These are phyloP conservation scores for Apiospora koreana DNA, from an alignment of 2,329 filamentous ascomycete genomes.

Conservation along the genomic window DNA sequence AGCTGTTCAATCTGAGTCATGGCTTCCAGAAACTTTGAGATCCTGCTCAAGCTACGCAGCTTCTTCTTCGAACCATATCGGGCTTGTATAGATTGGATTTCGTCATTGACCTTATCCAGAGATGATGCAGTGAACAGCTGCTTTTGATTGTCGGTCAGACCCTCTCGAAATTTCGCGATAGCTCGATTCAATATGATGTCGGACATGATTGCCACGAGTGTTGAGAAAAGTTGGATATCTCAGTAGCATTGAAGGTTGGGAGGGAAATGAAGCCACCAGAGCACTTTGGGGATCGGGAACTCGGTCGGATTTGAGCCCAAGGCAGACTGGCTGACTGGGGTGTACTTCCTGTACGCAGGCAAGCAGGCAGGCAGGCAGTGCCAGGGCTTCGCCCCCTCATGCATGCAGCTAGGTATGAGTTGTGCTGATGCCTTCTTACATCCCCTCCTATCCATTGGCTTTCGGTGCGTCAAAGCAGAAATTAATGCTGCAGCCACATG, in stretches of 20 bases:
- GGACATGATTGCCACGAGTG: not conserved
- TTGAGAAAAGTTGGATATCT: not conserved
- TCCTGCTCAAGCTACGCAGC: constrained; percentile 19
- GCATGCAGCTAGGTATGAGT: no score
- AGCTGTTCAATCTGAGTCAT: constrained; percentile 25
- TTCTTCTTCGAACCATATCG: constrained; percentile 19
- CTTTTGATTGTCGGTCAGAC: constrained; percentile 16
- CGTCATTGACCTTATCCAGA: constrained; percentile 15
- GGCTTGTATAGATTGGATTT: constrained; percentile 17
- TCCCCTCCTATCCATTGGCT: not conserved
- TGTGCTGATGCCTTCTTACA: no score
- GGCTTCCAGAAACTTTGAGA: constrained; percentile 24
- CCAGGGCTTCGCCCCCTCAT: no score
- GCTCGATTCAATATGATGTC: not conserved
- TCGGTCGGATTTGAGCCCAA: not conserved
- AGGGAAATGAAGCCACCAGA: not conserved
- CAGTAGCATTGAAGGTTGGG: not conserved
- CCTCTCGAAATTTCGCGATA: constrained; percentile 4
- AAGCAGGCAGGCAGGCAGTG: not conserved
- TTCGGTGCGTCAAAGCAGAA: not conserved
- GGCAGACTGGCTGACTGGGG: not conserved
- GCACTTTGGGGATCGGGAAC: no score
- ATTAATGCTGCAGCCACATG: not conserved
- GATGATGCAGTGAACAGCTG: not conserved
- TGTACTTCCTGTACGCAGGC: not conserved